A percentile compares a stretch with the other conserved stretches of the same genome.
These are phyloP conservation scores for Penicillium decumbens DNA, from an alignment of 2,329 filamentous ascomycete genomes.

Conservation along the genomic window DNA sequence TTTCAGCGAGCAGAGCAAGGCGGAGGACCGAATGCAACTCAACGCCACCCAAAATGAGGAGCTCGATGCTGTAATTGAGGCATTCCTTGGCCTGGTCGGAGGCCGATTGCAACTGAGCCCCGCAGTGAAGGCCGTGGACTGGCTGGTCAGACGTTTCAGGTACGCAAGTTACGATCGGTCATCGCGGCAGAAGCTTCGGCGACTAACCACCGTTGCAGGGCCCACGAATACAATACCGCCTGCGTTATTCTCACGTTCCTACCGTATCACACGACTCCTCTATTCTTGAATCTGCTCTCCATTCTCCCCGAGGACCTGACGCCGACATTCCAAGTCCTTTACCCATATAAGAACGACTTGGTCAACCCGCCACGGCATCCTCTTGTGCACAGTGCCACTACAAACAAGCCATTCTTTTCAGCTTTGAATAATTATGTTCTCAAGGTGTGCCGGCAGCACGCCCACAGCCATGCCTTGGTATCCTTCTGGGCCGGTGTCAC, in stretches of 20 bases:
- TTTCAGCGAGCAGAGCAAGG: conserved; percentile 90
- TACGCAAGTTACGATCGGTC: conserved; percentile 40
- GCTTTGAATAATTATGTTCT: conserved; percentile 75
- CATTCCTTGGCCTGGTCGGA: conserved; percentile 75
- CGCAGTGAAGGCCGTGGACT: conserved; percentile 86
- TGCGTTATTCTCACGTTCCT: conserved; percentile 78
- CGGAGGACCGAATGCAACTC: conserved; percentile 81
- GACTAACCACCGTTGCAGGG: conserved; percentile 47
- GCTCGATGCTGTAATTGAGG: conserved; percentile 70
- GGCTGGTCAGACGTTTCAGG: conserved; percentile 88
- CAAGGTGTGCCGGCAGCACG: conserved; percentile 63
- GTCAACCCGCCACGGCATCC: conserved; percentile 73
- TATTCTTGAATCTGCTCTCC: conserved; percentile 79
- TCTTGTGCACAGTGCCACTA: conserved; percentile 76
- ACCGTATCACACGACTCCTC: conserved; percentile 81
- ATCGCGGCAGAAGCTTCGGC: conserved; percentile 12
- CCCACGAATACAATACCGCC: conserved; percentile 85
- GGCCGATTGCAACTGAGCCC: conserved; percentile 76
- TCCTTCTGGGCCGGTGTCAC: conserved; percentile 89
- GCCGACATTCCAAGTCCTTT: conserved; percentile 73
- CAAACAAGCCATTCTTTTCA: conserved; percentile 70
- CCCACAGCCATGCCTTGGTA: conserved; percentile 71
- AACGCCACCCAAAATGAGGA: conserved; percentile 74
- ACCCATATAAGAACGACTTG: conserved; percentile 75
- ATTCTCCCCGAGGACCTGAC: conserved; percentile 74